phyloP scores from a whole-genome alignment of 306 rosid species.

The Dryas drummondii region DNA sequence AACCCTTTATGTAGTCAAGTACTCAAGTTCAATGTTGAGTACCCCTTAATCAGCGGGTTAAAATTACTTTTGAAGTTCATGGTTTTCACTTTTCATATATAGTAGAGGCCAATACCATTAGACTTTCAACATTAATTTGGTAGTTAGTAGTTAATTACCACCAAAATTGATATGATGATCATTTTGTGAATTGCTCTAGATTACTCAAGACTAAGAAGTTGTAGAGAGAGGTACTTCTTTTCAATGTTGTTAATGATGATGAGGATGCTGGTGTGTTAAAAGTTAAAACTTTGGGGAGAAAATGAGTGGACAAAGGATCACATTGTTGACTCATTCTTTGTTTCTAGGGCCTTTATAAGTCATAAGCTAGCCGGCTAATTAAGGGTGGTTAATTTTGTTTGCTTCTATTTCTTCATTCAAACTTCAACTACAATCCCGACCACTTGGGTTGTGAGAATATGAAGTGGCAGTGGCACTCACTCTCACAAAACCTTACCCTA shows the following conservation, averaged over 20 bases:
- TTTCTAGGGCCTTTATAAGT: constrained; percentile 37
- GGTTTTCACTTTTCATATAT: not conserved
- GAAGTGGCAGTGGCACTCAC: constrained; percentile 45
- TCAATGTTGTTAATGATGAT: constrained; percentile 39
- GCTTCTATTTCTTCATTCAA: constrained; percentile 19
- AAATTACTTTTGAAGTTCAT: not conserved
- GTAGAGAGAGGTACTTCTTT: constrained; percentile 8
- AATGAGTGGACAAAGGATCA: constrained; percentile 36
- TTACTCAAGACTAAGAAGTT: constrained; percentile 5
- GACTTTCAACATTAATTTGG: not conserved
- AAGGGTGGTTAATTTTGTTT: constrained; percentile 17
- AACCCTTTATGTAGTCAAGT: not conserved
- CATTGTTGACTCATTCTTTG: constrained; percentile 43
- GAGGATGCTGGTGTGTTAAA: constrained; percentile 27
- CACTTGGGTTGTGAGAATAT: constrained; percentile 38
- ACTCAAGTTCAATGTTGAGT: not conserved
- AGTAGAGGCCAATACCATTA: not conserved
- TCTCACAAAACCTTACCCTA: constrained; percentile 33
- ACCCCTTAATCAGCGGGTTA: not conserved
- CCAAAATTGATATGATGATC: not conserved
- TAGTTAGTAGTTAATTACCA: not conserved
- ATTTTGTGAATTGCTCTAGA: not conserved
- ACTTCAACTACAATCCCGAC: constrained; percentile 31
- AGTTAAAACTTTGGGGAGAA: constrained; percentile 26
- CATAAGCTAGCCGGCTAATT: constrained; percentile 28